Evolutionary conservation across 495 filamentous ascomycete genomes (phyloP), one percentile per base, ranked within the genome.

Genomic region (Filosporella fistucella): DNA sequence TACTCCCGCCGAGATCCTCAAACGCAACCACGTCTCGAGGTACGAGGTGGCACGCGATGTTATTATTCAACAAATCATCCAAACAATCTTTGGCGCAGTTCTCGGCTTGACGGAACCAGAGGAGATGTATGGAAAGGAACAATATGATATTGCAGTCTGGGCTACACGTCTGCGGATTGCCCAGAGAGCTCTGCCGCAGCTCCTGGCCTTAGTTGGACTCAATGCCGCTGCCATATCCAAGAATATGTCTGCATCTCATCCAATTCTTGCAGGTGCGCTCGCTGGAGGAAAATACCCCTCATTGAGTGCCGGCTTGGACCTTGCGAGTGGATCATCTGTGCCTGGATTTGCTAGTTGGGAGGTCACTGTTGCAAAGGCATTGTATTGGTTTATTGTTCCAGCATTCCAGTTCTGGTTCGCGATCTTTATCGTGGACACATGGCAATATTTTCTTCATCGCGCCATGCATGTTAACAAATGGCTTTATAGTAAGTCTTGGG

Each of bases 361-460:
- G 64, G 62, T 94, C 22, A 45, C 76, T 32, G 63, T 80, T 23
- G 91, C 87, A 9, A 79, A 82, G 55, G 72, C 76, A 35, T 75
- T 94, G 51, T 96, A 96, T 71, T 86, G 83, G 77, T 67, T 81
- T 45, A 62, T 88, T 20, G 71, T 96, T 35, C 93, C 93, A 2
- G 70, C 69, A 13, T 42, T 88, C 34, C 89, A 96, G 63, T 79
- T 95, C 57, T 64, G 76, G 49, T 45, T 86, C 25, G 93, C 81
- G 26, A 76, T 91, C 53, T 68, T 75, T 48, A 64, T 88, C 49
- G 75, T 96, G 49, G 93, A 98, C 69, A 94, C 89, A 26, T 96
- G 91, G 88, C 89, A 98, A 57, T 98, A 98, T 70, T 95, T 96
- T 68, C 74, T 85, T 61, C 93, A 98, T 69, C 85, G 93, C 21